These are phyloP conservation scores for Phlyctochytrium planicorne DNA, from an alignment of 192 early-diverging fungal genomes.

Conservation along the genomic window DNA sequence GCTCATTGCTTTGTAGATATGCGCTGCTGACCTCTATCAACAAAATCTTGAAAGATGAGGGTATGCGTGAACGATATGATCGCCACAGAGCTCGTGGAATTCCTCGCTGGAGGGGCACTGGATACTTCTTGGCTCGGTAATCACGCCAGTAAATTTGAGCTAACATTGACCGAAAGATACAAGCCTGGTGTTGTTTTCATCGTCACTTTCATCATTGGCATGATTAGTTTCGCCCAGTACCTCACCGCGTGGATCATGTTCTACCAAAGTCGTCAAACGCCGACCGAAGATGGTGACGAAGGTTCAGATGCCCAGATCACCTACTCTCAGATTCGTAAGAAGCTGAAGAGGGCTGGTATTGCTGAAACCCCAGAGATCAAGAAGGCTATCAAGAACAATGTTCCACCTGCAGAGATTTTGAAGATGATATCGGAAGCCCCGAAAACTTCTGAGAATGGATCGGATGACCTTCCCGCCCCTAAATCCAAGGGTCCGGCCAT, in stretches of 20 bases:
- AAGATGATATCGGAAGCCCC: constrained; percentile 10
- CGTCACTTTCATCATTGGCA: constrained; percentile 30
- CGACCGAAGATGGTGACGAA: constrained; percentile 2
- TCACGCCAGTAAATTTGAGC: constrained; percentile 21
- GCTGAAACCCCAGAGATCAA: constrained; percentile 21
- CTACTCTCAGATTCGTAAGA: constrained; percentile 30
- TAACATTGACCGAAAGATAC: constrained; percentile 43
- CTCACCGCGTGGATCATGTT: constrained; percentile 27
- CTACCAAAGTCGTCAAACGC: constrained; percentile 12
- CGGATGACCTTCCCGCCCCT: background rate
- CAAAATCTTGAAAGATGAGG: constrained; percentile 38
- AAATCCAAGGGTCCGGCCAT: constrained; percentile 15
- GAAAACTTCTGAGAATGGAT: constrained; percentile 6
- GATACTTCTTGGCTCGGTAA: constrained; percentile 30
- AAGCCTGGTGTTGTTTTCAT: constrained; percentile 39
- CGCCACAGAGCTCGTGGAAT: constrained; percentile 45
- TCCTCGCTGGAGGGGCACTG: constrained; percentile 48
- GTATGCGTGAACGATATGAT: constrained; percentile 44
- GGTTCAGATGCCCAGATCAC: constrained; percentile 8
- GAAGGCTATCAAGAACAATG: constrained; percentile 17
- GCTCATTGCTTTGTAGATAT: too few relatives aligned
- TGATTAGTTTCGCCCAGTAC: constrained; percentile 45
- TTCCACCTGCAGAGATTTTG: constrained; percentile 27
- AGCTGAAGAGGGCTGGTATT: constrained; percentile 27
- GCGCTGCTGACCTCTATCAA: constrained; percentile 43